These are phyloP conservation scores for Phaffia australis DNA, from an alignment of 768 basidiomycete species.

Conservation along the genomic window DNA sequence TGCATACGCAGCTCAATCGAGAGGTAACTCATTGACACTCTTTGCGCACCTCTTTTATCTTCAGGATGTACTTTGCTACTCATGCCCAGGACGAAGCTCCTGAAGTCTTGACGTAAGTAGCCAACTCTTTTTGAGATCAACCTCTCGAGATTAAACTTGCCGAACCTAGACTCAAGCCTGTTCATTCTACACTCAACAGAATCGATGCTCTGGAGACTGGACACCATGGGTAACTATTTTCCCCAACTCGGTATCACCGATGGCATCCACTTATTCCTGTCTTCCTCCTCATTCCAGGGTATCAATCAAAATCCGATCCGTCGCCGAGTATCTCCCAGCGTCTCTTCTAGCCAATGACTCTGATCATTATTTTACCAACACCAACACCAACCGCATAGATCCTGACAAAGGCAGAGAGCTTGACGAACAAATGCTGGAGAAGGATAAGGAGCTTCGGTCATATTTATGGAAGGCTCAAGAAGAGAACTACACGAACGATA, in stretches of 20 bases:
- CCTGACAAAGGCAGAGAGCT: not conserved
- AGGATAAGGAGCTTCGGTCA: not conserved
- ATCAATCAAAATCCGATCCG: conserved; percentile 13
- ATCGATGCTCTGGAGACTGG: conserved; percentile 11
- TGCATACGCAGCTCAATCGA: not conserved
- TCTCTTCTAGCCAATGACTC: not conserved
- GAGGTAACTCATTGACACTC: not conserved
- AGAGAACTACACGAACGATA: not conserved
- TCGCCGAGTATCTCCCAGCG: conserved; percentile 8
- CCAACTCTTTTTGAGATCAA: not conserved
- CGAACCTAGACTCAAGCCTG: too few species aligned
- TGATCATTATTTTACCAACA: not conserved
- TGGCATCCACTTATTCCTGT: not conserved
- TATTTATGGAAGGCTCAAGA: conserved; percentile 14
- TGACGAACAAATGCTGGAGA: not conserved
- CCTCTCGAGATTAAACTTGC: not conserved
- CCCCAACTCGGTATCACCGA: not conserved
- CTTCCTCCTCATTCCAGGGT: not conserved
- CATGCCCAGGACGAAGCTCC: conserved; percentile 4
- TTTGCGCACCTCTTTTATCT: not conserved
- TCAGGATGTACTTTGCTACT: conserved; percentile 13
- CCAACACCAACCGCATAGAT: not conserved
- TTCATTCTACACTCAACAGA: not conserved
- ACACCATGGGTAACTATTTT: conserved; percentile 6
- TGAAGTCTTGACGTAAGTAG: conserved; percentile 8